These are phyloP conservation scores for Shiraia sp. DNA, from an alignment of 2,329 filamentous ascomycete species.

Conservation along the genomic window DNA sequence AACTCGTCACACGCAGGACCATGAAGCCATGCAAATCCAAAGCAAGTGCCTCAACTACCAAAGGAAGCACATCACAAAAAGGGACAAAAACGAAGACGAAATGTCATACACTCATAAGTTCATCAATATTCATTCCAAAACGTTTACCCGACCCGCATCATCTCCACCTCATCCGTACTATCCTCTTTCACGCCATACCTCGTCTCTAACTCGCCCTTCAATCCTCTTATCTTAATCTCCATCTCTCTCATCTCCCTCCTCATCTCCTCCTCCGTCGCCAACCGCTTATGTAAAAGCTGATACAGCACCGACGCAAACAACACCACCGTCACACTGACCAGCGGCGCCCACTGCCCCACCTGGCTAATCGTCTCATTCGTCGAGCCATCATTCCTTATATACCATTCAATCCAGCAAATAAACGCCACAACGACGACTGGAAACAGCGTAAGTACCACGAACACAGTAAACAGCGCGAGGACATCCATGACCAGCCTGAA, in stretches of 20 bases:
- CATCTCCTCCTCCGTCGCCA: not conserved
- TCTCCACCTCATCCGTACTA: too few relatives aligned
- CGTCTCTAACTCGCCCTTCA: not conserved
- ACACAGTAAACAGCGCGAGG: constrained; percentile 3
- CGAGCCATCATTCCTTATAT: constrained; percentile 14
- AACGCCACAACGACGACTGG: constrained; percentile 10
- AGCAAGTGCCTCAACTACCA: too few relatives aligned
- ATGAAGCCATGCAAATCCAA: too few relatives aligned
- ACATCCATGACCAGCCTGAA: not conserved
- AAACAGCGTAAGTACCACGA: constrained; percentile 7
- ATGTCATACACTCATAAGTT: too few relatives aligned
- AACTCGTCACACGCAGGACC: too few relatives aligned
- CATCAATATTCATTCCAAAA: too few relatives aligned
- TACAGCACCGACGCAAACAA: constrained; percentile 7
- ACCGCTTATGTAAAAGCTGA: not conserved
- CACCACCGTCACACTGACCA: constrained; percentile 6
- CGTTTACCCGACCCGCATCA: too few relatives aligned
- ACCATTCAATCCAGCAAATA: constrained; percentile 17
- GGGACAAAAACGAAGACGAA: too few relatives aligned
- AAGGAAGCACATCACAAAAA: too few relatives aligned
- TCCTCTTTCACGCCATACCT: not conserved
- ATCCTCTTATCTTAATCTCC: not conserved
- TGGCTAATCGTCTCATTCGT: constrained; percentile 11
- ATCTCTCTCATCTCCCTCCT: not conserved
- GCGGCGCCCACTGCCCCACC: constrained; percentile 10